Percentiles rank a stretch among this genome's conserved stretches.
Conservation (phyloP, 192 early-diverging fungal genomes). For the Backusella morwellensis region DNA sequence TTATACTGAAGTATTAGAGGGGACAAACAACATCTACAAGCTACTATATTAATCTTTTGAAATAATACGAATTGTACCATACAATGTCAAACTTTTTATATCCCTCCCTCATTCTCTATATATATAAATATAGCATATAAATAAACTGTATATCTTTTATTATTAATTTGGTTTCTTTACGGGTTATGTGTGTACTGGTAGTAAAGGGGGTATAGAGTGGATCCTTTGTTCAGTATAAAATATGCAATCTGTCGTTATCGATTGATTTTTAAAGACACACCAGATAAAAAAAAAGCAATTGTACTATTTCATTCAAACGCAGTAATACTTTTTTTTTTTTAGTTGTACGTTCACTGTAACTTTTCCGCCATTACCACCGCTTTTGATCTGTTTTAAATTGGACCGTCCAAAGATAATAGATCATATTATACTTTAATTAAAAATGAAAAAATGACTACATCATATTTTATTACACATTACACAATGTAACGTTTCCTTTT, state of each 20-base stretch:
- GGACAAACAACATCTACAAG: not conserved
- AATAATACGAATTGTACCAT: not conserved
- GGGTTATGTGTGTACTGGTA: not conserved
- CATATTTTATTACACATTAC: not conserved
- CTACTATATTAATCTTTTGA: not conserved
- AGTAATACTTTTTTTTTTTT: too few species aligned
- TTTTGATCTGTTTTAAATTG: not conserved
- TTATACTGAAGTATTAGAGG: constrained; percentile 21
- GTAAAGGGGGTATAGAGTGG: too few species aligned
- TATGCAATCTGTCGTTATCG: too few species aligned
- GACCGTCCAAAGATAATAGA: not conserved
- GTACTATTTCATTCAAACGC: too few species aligned
- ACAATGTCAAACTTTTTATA: not conserved
- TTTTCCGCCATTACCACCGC: not conserved
- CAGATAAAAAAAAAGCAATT: too few species aligned
- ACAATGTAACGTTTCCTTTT: not conserved
- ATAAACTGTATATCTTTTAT: constrained; percentile 1
- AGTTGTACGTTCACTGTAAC: too few species aligned
- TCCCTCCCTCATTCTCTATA: not conserved
- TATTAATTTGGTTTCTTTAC: not conserved
- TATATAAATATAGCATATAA: not conserved
- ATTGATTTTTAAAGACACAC: not conserved
- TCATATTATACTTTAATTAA: not conserved
- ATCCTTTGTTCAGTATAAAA: too few species aligned
- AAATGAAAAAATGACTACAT: not conserved